Base-by-base conservation (phyloP, 2,329 filamentous ascomycete species). In the Xylariaceae sp. region DNA sequence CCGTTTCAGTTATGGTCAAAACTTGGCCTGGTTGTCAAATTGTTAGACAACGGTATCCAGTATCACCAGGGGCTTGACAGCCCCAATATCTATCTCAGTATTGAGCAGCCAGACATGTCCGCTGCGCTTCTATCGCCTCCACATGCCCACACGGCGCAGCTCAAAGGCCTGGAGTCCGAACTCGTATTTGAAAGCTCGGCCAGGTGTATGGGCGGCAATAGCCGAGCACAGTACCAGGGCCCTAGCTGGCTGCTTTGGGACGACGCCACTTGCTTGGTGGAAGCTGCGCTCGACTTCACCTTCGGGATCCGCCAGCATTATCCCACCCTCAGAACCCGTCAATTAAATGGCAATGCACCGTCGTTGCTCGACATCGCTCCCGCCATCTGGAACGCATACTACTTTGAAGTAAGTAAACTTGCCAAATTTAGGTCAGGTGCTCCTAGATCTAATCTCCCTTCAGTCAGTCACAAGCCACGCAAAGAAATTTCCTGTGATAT, bases 21-120 rank as follows among this genome's bases (percentile, higher is more conserved):
- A 8, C 51, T 60, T 34, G 55, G 55, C 9, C 47, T 61, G 5
- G 41, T 29, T 2, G 50, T 55, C 18, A 33, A 47, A 12, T 34
- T 48, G 35, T 40, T 53, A 11, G 21, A 24, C 21, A 24, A 24
- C 3, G 50, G 51, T 9, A 35, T 58, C 34, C 46, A 51, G 7
- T 50, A 54, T 36, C 42, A 50, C 3, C 37, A 40, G 14, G 28
- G 44, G 18, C 41, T 46, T n/a, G 40, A 45, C 12, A 51, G 44
- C 4, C 55, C 58, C 16, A 57, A 56, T 29, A 40, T 61, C 3
- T 59, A 50, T 43, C 53, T 60, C 29, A 53, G 48, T 29, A 38
- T 60, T 12, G 50, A 59, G 37, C 57, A 59, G 34, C 41, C 47
- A 15, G 50, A 59, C 31, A 61, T 60, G 37, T 52, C 56, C 5